phyloP scores from a whole-genome alignment of 1,284 basidiomycete genomes.

The Ganoderma lingzhi region DNA sequence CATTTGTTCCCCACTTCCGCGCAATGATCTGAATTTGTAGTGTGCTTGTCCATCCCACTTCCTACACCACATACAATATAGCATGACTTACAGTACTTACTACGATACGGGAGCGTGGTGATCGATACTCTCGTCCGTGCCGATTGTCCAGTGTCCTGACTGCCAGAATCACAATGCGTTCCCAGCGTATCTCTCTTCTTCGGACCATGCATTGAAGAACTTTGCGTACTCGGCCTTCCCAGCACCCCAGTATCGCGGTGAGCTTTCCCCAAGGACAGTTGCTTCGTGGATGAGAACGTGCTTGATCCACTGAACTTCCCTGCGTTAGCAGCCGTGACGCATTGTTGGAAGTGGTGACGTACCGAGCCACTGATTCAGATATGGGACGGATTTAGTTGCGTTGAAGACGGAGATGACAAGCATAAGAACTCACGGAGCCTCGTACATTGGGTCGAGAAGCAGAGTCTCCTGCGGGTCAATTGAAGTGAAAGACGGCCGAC shows the following conservation, averaged over 20 bases:
- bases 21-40: constrained; percentile 23
- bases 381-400: constrained; percentile 19
- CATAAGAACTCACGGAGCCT: constrained; percentile 78
- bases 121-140: constrained; percentile 1
- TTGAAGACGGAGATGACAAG: constrained; percentile 11
- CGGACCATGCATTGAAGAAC: constrained; percentile 62
- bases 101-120: constrained; percentile 9
- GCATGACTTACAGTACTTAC: constrained; percentile 26
- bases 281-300: constrained; percentile 69
- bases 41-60: constrained; percentile 27
- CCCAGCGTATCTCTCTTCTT: constrained; percentile 46
- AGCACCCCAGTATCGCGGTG: constrained; percentile 64
- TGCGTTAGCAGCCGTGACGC: not conserved
- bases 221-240: constrained; percentile 58
- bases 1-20: constrained; percentile 19
- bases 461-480: constrained; percentile 66
- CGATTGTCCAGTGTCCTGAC: not conserved
- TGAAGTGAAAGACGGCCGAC: not conserved
- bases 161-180: constrained; percentile 20
- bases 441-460: constrained; percentile 89
- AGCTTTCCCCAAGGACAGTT: constrained; percentile 57
- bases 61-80: constrained; percentile 26
- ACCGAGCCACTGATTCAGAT: constrained; percentile 20
- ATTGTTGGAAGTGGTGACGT: constrained; percentile 8
- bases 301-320: constrained; percentile 55